Conservation (phyloP, 1,139 yeast species). For the Candida tropicalis region DNA sequence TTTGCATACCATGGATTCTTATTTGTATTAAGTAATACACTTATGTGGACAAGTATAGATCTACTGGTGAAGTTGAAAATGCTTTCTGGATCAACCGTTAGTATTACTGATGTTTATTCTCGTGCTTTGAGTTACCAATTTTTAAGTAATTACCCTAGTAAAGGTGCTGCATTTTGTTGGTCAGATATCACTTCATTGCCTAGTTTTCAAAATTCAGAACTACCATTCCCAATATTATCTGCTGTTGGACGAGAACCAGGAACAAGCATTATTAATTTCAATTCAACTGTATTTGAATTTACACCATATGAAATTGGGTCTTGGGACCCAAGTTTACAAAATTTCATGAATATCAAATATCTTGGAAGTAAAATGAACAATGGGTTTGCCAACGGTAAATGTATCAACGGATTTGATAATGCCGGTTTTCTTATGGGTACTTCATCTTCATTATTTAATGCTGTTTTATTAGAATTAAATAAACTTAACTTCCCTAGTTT, state of each 20-base stretch:
- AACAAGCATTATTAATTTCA: slow-evolving; percentile 32
- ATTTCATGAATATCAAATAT: slow-evolving; percentile 40
- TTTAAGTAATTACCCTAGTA: slow-evolving; percentile 27
- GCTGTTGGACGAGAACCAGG: slow-evolving; percentile 46
- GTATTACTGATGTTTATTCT: slow-evolving; percentile 42
- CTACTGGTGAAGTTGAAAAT: slow-evolving; percentile 31
- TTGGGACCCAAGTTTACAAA: slow-evolving; percentile 42
- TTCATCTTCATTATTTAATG: slow-evolving; percentile 74
- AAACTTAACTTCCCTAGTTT: slow-evolving; percentile 9
- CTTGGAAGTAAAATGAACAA: slow-evolving; percentile 37
- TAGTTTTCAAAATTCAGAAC: slow-evolving; percentile 31
- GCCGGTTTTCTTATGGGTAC: slow-evolving; percentile 80
- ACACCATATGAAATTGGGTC: slow-evolving; percentile 47
- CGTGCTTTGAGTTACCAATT: slow-evolving; percentile 43
- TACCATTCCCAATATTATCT: slow-evolving; percentile 46
- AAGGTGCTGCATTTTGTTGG: slow-evolving; percentile 31
- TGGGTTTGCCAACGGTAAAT: slow-evolving; percentile 35
- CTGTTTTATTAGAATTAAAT: slow-evolving; percentile 5
- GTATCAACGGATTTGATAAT: slow-evolving; percentile 74
- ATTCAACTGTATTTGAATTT: slow-evolving; percentile 45
- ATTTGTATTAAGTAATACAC: slow-evolving; percentile 3
- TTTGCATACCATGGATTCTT: slow-evolving; percentile 12
- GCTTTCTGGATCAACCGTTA: slow-evolving; percentile 32
- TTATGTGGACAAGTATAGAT: slow-evolving; percentile 25
- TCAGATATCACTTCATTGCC: slow-evolving; percentile 32